Evolutionary conservation across 176 grass and related monocot genomes (phyloP), one percentile per base, ranked within the genome.

Genomic region (Tillandsia leiboldiana): DNA sequence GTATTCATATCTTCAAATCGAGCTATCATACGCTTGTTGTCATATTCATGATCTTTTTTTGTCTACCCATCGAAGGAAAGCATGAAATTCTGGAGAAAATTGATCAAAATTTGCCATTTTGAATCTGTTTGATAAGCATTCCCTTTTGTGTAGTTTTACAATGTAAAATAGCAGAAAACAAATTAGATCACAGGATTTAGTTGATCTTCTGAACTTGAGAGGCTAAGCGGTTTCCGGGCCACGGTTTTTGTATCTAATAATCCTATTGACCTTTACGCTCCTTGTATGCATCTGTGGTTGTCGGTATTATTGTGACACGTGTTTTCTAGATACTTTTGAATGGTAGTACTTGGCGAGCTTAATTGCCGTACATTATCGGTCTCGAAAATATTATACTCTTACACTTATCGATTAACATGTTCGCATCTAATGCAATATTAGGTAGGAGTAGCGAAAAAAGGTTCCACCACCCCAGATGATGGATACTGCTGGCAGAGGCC

Each of bases 401-500:
- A 7, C 33, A 42, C 33, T 42, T 42, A 42, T 42, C 33, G 33
- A 42, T 42, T 59, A 59, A 4, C 14, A 20, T 29, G 18, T 48
- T 33, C 3, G 12, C 51, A 56, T 72, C 28, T 68, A 9, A 23
- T 49, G 14, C 33, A 42, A 0, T 12, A 59, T 59, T 22, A 76
- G 74, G 65, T 76, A 18, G 74, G 74, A 48, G 50, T 56, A 20
- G 63, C 52, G 2, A 64, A 58, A 56, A 68, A 53, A 24, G 64
- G 17, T 10, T 76, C 74, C 11, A 76, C 27, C 18, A 59, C 1
- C 48, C 65, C 74, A 8, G 74, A 76, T 27, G 74, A 76, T 59
- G 64, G 9, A 58, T 68, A 76, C 27, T 76, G 74, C 52, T 76
- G 74, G 74, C 64, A 67, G n/a, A 67, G 65, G 51, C 74, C 74